phyloP scores from a whole-genome alignment of 2,329 filamentous ascomycete genomes.

The Calonectria honghensis region DNA sequence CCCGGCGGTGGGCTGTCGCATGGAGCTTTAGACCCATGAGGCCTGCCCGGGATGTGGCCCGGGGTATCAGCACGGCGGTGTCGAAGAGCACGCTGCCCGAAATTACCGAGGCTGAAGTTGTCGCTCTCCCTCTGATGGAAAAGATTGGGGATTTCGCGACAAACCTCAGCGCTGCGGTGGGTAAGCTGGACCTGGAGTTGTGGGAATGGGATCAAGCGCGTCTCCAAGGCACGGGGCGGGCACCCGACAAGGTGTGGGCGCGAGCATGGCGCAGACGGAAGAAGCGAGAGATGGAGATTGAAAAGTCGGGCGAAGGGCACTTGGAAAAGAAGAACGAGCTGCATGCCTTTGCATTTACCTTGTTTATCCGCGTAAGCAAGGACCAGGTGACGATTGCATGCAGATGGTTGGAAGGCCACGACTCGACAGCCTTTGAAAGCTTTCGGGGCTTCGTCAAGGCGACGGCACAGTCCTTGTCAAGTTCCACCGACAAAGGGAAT shows the following conservation, averaged over 20 bases:
- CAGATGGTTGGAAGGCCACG: slow-evolving; percentile 82
- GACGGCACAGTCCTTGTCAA: slow-evolving; percentile 50
- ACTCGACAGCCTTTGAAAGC: slow-evolving; percentile 87
- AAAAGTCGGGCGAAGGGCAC: slow-evolving; percentile 51
- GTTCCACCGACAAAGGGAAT: not conserved
- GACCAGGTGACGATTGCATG: slow-evolving; percentile 69
- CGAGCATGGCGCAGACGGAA: slow-evolving; percentile 81
- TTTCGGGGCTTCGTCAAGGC: slow-evolving; percentile 86
- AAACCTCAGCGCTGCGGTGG: slow-evolving; percentile 67
- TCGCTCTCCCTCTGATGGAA: slow-evolving; percentile 68
- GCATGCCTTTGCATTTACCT: slow-evolving; percentile 74
- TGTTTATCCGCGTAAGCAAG: slow-evolving; percentile 67
- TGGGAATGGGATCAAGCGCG: slow-evolving; percentile 78
- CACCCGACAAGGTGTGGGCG: slow-evolving; percentile 85
- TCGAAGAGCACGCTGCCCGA: slow-evolving; percentile 67
- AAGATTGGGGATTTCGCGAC: slow-evolving; percentile 61
- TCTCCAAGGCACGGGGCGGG: slow-evolving; percentile 76
- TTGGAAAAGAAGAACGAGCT: slow-evolving; percentile 51
- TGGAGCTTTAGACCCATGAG: slow-evolving; percentile 87
- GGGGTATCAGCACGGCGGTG: slow-evolving; percentile 64
- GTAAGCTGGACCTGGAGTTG: slow-evolving; percentile 72
- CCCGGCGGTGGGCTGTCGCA: slow-evolving; percentile 88
- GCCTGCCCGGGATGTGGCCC: slow-evolving; percentile 70
- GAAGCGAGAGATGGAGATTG: slow-evolving; percentile 69
- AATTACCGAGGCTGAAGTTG: slow-evolving; percentile 62